Evolutionary conservation across 805 yeast genomes (phyloP).

Genomic region (Ogataea methylovora): DNA sequence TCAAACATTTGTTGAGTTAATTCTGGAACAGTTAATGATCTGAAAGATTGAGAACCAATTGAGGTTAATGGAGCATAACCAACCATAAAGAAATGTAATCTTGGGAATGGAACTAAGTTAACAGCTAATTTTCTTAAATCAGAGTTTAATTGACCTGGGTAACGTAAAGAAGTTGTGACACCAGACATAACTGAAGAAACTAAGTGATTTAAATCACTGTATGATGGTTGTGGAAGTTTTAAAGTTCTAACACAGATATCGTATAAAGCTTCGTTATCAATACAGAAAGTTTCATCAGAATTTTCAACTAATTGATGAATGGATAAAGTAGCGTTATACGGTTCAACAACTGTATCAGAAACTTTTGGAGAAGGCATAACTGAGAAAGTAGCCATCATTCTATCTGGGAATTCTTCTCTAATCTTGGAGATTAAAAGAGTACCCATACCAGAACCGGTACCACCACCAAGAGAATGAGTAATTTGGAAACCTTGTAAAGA

Average conservation of each 20-base stretch:
- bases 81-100: constrained; percentile 92
- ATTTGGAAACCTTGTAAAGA: constrained; percentile 93
- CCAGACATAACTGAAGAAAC: constrained; percentile 93
- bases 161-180: constrained; percentile 87
- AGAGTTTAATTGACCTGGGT: constrained; percentile 91
- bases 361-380: constrained; percentile 89
- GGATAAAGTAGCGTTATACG: constrained; percentile 88
- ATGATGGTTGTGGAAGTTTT: constrained; percentile 72
- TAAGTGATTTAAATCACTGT: constrained; percentile 70
- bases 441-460: constrained; percentile 97
- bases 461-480: constrained; percentile 78
- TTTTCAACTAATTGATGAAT: constrained; percentile 87
- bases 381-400: constrained; percentile 94
- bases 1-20: constrained; percentile 92
- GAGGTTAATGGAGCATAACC: constrained; percentile 92
- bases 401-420: constrained; percentile 88
- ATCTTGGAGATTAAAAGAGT: constrained; percentile 78
- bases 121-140: constrained; percentile 92
- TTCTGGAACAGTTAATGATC: constrained; percentile 82
- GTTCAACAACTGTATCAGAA: constrained; percentile 91
- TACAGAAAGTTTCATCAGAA: constrained; percentile 90
- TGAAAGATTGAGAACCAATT: constrained; percentile 71
- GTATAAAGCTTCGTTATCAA: constrained; percentile 90
- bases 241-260: constrained; percentile 83
- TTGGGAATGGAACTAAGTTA: constrained; percentile 90